Percentiles rank a stretch among this genome's conserved stretches.
Conservation (phyloP, 192 early-diverging fungal species). For the Coemansia sp. region DNA sequence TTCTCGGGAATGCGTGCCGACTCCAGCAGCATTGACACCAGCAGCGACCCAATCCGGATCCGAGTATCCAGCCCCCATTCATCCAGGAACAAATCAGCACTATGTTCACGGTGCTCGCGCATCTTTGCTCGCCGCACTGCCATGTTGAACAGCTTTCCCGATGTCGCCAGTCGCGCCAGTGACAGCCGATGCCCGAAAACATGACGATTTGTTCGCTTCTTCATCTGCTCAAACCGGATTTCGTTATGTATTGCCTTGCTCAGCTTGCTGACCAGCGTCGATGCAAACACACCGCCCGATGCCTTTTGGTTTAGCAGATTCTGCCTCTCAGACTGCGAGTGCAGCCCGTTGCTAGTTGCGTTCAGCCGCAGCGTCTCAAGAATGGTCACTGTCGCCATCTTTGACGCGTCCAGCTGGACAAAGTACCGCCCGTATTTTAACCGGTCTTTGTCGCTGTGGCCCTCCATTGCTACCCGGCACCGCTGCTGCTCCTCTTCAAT, state of each 20-base stretch:
- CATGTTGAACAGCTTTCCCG: conserved; percentile 80
- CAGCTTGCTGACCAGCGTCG: conserved; percentile 56
- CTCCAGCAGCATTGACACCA: conserved; percentile 67
- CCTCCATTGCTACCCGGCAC: conserved; percentile 27
- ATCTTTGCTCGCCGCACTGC: conserved; percentile 69
- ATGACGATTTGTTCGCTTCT: conserved; percentile 64
- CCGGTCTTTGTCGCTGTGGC: conserved; percentile 23
- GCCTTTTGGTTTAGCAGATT: conserved; percentile 21
- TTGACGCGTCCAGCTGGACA: conserved; percentile 59
- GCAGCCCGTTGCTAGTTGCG: conserved; percentile 11
- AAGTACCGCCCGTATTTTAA: conserved; percentile 38
- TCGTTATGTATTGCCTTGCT: conserved; percentile 81
- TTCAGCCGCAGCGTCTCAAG: conserved; percentile 69
- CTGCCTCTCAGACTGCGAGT: not conserved
- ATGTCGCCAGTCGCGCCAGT: conserved; percentile 71
- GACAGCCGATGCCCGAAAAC: conserved; percentile 52
- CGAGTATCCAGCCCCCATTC: conserved; percentile 62
- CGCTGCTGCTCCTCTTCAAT: conserved; percentile 70
- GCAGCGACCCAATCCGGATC: conserved; percentile 61
- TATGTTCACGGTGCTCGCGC: conserved; percentile 58
- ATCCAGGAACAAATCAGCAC: conserved; percentile 16
- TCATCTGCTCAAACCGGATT: conserved; percentile 75
- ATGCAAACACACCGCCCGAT: conserved; percentile 53
- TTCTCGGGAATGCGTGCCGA: conserved; percentile 66
- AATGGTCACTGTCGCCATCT: conserved; percentile 82